Base-by-base conservation (phyloP, 805 yeast species). In the Clavispora carvajalis region DNA sequence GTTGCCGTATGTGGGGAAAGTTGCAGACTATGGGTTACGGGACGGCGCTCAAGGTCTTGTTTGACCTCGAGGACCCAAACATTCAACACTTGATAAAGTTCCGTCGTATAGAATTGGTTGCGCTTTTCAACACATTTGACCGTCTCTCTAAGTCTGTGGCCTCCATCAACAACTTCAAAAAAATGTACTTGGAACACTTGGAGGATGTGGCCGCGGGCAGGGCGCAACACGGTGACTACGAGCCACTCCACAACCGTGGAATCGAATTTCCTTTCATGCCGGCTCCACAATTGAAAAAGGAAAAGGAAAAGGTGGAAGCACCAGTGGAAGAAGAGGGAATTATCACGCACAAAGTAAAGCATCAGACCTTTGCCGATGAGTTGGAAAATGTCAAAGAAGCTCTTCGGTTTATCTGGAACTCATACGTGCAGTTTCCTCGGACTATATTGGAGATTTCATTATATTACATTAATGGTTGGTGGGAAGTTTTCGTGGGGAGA, bases 1-100 rank as follows among this genome's bases (percentile, higher is more conserved):
- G 97, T 58, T 93, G 99, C 62, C 77, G 97, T 55, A 71, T 93
- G 63, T 93, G 99, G 99, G 99, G 99, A 8, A 93, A 93, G 62
- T 77, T 93, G 22, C 99, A 93, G 67, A 88, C 95, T 2, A 87
- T 93, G 12, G 99, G 99, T 16, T 93, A 93, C 61, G 99, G 97
- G 15, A 93, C 99, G 7, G 95, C 96, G 1, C 74, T 93, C 55
- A 93, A 93, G 60, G 76, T 91, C 18, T 68, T 93, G 44, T 88
- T 93, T 59, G 98, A 91, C 59, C 76, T 80, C 31, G 74, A 69
- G 39, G 73, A 72, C 44, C 74, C 77, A 18, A 70, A 69, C 37
- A 72, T 72, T 35, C 63, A 69, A 34, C 76, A 75, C 21, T 75
- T 84, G 34, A 71, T 80, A 44, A 75, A 72, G 41, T 73, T 85